Percentiles rank a stretch among this genome's conserved stretches.
These are phyloP conservation scores for Pleurotus giganteus DNA, from an alignment of 768 basidiomycete genomes.

Conservation along the genomic window DNA sequence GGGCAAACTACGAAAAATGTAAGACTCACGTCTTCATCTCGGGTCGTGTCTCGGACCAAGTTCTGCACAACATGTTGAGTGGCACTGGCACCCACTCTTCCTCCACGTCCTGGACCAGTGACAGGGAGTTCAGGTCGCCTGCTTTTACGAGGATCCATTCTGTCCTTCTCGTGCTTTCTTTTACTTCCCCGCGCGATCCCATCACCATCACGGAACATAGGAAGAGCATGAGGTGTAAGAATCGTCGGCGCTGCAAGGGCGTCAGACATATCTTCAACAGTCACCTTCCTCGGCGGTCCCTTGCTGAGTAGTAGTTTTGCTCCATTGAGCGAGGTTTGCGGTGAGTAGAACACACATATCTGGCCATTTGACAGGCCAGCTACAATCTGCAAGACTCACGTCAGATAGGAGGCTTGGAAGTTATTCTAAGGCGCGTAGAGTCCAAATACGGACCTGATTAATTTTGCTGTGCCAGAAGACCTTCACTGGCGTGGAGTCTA, in stretches of 20 bases:
- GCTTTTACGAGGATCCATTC: conserved; percentile 89
- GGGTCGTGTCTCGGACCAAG: conserved; percentile 84
- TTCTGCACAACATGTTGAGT: conserved; percentile 97
- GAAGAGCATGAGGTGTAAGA: conserved; percentile 86
- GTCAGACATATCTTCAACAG: conserved; percentile 86
- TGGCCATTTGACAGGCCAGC: conserved; percentile 85
- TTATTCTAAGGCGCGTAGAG: conserved; percentile 15
- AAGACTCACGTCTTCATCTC: conserved; percentile 91
- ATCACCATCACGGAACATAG: conserved; percentile 87
- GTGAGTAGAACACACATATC: conserved; percentile 91
- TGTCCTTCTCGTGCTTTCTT: conserved; percentile 86
- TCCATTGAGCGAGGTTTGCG: conserved; percentile 84
- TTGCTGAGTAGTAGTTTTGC: conserved; percentile 88
- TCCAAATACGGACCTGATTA: conserved; percentile 72
- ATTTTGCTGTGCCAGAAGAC: conserved; percentile 96
- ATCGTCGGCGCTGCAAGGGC: conserved; percentile 85
- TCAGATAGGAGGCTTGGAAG: conserved; percentile 3
- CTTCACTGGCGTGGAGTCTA: conserved; percentile 82
- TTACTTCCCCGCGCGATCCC: conserved; percentile 72
- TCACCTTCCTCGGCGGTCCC: conserved; percentile 78
- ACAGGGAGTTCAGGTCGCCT: conserved; percentile 90
- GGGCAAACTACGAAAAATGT: conserved; percentile 13
- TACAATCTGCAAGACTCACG: conserved; percentile 59
- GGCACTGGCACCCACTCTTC: conserved; percentile 93
- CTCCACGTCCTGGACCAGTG: conserved; percentile 89